These are phyloP conservation scores for Rhamnella rubrinervis DNA, from an alignment of 331 rosid genomes.

Conservation along the genomic window DNA sequence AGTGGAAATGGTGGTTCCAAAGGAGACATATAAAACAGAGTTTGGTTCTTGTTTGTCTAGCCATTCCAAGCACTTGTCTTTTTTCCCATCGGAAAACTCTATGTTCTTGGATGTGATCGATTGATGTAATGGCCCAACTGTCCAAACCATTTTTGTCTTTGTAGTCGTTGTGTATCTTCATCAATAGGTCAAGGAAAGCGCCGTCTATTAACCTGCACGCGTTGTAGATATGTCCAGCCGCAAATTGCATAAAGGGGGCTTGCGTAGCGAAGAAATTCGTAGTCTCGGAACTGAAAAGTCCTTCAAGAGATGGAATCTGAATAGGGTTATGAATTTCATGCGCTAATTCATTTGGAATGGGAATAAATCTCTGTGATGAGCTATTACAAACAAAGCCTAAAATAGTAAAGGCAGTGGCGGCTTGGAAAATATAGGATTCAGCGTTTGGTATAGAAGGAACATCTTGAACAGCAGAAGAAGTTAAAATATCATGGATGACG, in stretches of 20 bases:
- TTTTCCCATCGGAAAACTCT: no score
- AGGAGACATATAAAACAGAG: not conserved
- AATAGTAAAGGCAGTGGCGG: not conserved
- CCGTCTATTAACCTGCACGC: not conserved
- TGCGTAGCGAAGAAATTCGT: not conserved
- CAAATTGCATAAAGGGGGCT: not conserved
- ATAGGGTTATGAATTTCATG: not conserved
- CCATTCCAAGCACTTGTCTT: constrained; percentile 2
- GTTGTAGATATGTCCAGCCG: not conserved
- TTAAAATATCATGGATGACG: not conserved
- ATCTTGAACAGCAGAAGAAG: not conserved
- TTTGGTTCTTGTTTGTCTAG: not conserved
- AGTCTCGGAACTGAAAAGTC: not conserved
- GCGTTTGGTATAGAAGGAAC: not conserved
- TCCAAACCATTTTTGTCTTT: not conserved
- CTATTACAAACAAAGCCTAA: not conserved
- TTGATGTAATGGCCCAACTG: not conserved
- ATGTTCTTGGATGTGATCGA: not conserved
- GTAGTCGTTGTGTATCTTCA: not conserved
- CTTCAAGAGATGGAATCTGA: not conserved
- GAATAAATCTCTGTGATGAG: no score
- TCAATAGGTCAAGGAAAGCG: not conserved
- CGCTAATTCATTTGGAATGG: no score
- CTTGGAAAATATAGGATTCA: not conserved
- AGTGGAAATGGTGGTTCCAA: not conserved